These are phyloP conservation scores for Inga leiocalycina DNA, from an alignment of 306 rosid genomes.

Conservation along the genomic window DNA sequence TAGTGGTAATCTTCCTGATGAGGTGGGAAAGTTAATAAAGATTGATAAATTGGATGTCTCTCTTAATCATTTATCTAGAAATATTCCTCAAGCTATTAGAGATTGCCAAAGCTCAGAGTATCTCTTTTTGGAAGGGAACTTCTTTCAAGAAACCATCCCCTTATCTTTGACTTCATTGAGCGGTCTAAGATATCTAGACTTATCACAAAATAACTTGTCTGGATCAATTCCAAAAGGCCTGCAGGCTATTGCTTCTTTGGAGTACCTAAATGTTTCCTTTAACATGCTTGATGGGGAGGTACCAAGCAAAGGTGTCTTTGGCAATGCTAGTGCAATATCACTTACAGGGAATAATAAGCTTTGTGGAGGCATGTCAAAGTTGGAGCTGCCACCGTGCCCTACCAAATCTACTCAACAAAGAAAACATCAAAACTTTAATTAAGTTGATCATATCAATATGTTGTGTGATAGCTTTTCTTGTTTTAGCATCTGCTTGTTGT, in stretches of 20 bases:
- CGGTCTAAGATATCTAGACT: neutral
- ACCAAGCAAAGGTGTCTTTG: neutral
- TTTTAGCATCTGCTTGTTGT: neutral
- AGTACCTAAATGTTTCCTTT: neutral
- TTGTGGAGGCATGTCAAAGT: neutral
- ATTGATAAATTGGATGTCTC: neutral
- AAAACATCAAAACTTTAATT: neutral
- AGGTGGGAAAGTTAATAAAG: neutral
- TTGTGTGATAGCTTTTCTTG: neutral
- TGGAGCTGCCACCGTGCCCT: neutral
- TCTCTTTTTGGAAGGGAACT: neutral
- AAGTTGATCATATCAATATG: neutral
- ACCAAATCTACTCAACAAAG: neutral
- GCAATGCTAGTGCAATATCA: neutral
- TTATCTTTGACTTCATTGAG: neutral
- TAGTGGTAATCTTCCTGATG: neutral
- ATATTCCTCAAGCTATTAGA: neutral
- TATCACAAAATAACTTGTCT: neutral
- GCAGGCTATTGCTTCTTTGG: neutral
- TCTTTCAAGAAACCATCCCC: neutral
- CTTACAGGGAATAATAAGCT: neutral
- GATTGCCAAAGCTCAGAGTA: neutral
- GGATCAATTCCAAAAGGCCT: neutral
- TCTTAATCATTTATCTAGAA: neutral
- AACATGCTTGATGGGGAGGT: neutral